Conservation (phyloP, 2,329 filamentous ascomycete species). For the Bipolaris bicolor region DNA sequence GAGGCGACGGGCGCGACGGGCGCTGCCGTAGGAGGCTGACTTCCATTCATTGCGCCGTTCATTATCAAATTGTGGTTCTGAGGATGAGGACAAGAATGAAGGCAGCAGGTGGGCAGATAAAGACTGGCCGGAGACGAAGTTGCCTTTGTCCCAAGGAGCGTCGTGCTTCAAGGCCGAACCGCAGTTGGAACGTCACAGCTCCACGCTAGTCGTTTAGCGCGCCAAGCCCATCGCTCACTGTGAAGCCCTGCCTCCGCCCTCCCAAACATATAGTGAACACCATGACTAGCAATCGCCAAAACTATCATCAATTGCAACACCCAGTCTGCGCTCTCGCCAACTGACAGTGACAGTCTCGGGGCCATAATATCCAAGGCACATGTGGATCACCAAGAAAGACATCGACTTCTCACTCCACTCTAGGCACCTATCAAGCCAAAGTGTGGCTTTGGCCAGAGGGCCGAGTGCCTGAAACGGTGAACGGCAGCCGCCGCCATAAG, state of each 20-base stretch:
- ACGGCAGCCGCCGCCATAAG: not conserved
- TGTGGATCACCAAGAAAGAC: not conserved
- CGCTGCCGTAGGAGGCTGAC: constrained; percentile 24
- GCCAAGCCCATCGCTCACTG: constrained; percentile 10
- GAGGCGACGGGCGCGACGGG: constrained; percentile 33
- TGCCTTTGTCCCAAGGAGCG: constrained; percentile 14
- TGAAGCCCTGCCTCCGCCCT: constrained; percentile 11
- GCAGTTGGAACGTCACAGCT: constrained; percentile 23
- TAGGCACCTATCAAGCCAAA: not conserved
- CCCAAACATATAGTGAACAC: constrained; percentile 14
- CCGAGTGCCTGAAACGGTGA: not conserved
- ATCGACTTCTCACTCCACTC: not conserved
- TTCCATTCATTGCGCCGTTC: constrained; percentile 32
- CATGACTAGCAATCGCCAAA: constrained; percentile 4
- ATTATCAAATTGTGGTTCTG: constrained; percentile 9
- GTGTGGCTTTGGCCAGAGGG: not conserved
- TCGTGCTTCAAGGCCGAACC: constrained; percentile 6
- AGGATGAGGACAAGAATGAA: constrained; percentile 31
- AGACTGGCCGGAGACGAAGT: constrained; percentile 13
- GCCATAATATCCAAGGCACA: not conserved
- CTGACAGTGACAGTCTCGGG: not conserved
- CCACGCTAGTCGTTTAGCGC: constrained; percentile 16
- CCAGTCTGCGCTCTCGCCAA: not conserved
- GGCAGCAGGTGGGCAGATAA: constrained; percentile 35
- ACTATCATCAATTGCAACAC: not conserved